Base-by-base conservation (phyloP, 2,329 filamentous ascomycete species). In the Botrytis medusae region DNA sequence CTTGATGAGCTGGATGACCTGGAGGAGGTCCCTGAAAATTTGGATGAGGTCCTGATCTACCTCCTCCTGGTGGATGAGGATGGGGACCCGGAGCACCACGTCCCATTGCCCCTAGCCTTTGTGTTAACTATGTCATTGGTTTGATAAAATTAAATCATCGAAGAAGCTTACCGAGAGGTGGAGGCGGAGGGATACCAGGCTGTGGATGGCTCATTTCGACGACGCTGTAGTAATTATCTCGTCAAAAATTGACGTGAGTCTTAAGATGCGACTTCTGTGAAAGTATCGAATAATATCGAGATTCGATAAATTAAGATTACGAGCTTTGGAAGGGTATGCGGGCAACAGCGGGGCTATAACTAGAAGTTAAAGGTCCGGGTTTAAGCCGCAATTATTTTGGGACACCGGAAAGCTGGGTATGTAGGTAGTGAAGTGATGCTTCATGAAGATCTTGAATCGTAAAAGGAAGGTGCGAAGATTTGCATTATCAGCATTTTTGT, bases 331-430 rank as follows among this genome's bases (percentile, higher is more conserved):
- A 65, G 34, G 25, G 22, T 40, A 32, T 29, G 42, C 34, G 54
- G 54, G 63, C 63, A 25, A 54, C 40, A 20, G 37, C 25, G 32
- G 25, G 63, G 51, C 51, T 69, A 61, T 72, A 72, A 69, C 42
- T 72, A 54, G n/a, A 51, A 69, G 10, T 42, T 51, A 69, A 57
- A 32, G 18, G 1, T 72, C 25, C 12, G 8, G 16, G 32, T 29
- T 60, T 68, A 29, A 48, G 71, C 51, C 40, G 51, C 62, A 42
- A 14, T 61, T 25, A 2, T 34, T 72, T 57, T 44, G 22, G 51
- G 62, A 22, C 42, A 42, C 37, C 25, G n/a, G 20, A 65, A 68
- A 54, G 40, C 18, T 64, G 32, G 18, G 16, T 22, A 37, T 22
- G 16, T 22, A 20, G 44, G 12, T 46, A 48, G n/a, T 9, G 29